Conservation (phyloP, 116 monocot genomes). For the Iris pallida region DNA sequence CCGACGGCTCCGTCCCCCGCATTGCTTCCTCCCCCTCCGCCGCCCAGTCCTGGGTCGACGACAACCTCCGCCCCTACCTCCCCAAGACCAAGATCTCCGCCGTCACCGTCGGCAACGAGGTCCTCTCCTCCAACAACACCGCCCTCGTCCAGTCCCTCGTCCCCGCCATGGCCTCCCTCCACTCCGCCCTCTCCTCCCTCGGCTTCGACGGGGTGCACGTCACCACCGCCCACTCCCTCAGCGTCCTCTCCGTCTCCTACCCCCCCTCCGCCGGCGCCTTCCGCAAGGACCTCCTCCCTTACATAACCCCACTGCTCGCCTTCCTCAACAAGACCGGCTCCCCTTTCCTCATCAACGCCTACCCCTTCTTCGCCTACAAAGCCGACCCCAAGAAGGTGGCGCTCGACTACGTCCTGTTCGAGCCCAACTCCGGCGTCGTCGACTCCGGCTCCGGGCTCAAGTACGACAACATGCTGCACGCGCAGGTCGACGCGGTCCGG, state of each 20-base stretch:
- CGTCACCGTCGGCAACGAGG: constrained; percentile 26
- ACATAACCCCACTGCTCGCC: constrained; percentile 6
- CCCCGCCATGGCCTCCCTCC: constrained; percentile 17
- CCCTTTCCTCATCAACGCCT: constrained; percentile 26
- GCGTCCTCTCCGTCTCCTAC: constrained; percentile 16
- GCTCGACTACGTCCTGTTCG: constrained; percentile 22
- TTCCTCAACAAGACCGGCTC: constrained; percentile 16
- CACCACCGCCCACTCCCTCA: constrained; percentile 27
- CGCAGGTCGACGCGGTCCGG: constrained; percentile 27
- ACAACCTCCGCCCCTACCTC: constrained; percentile 19
- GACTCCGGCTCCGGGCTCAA: constrained; percentile 17
- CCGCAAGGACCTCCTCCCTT: constrained; percentile 12
- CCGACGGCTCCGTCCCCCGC: constrained; percentile 13
- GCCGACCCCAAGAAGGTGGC: constrained; percentile 15
- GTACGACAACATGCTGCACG: constrained; percentile 27
- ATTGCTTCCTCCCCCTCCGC: constrained; percentile 5
- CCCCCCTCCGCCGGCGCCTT: constrained; percentile 19
- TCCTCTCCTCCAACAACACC: constrained; percentile 19
- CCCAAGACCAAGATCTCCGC: constrained; percentile 18
- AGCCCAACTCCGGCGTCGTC: constrained; percentile 13
- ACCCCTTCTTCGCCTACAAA: constrained; percentile 32
- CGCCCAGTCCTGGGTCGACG: constrained; percentile 12
- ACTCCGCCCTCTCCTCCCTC: constrained; percentile 13
- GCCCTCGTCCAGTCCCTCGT: constrained; percentile 11
- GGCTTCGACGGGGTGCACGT: constrained; percentile 7